Evolutionary conservation across 345 rosid species (phyloP), one percentile per base, ranked within the genome.

Genomic region (Euclidium syriacum): DNA sequence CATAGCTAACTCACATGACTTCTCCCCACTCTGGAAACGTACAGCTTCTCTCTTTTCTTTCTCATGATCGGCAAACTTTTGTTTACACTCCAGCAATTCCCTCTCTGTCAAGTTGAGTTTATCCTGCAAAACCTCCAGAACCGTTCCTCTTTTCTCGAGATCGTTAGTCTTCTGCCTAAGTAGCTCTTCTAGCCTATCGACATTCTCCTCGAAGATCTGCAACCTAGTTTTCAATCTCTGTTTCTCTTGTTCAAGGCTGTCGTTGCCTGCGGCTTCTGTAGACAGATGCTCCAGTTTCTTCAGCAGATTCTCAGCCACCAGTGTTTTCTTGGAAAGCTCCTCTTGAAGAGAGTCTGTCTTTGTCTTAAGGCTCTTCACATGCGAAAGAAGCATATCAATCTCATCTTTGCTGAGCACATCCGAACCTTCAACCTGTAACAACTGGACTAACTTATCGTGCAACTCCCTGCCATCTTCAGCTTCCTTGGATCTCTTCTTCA

Each of bases 391-490:
- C 55, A 33, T 54, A 35, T 35, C 53, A 0, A 51, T 51, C 71
- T 65, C 77, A 54, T 74, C 81, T 68, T 70, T 41, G 22, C 48
- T 63, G 26, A 52, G 56, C 48, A 71, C 47, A 14, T 26, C 60
- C 14, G 67, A 22, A 3, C 73, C 62, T 30, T 83, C 78, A 9
- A 76, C 68, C 73, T 79, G 74, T 52, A 83, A 73, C 66, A 83
- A 46, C 42, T 76, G 40, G 3, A 76, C 48, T 38, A 86, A 54
- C 18, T 65, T 64, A 29, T 52, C 30, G 51, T 82, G 78, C 71
- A 86, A 38, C 2, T 75, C 73, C 62, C 80, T 67, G 32, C 79
- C 74, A 58, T 81, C 80, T 42, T 76, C 80, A 62, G 75, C 67
- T 64, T 78, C 76, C 66, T 73, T 65, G 6, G 74, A 74, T 63